Evolutionary conservation across 2,329 filamentous ascomycete species (phyloP), one percentile per base, ranked within the genome.

Genomic region (Aspergillus alliaceus): DNA sequence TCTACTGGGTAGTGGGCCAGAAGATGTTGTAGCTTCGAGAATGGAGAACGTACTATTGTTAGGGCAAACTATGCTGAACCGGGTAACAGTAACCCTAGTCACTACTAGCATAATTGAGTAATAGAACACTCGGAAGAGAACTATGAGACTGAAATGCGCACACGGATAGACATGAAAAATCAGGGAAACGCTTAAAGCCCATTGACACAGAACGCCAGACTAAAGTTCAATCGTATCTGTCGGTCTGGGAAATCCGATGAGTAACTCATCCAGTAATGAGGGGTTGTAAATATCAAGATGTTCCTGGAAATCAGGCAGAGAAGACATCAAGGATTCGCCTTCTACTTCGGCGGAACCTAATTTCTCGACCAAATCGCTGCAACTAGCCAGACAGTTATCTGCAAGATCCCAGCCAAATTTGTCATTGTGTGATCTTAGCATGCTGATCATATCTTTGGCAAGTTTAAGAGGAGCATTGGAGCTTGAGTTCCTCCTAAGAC

Each of bases 371-470:
- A 82, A 65, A 11, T 82, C 79, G 6, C 72, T 68, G 59, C 82
- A 78, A 48, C 82, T 78, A 0, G 75, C 72, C 1, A 84, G 66
- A 57, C 81, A 83, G 4, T 80, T 73, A 48, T 83, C 80, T 0
- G 74, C 81, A 1, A 84, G 66, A 57, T 84, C 81, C 82, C 82
- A 84, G 0, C 63, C 69, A 42, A 67, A 69, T 5, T 70, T 65
- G 18, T 77, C 69, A 2, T 74, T 75, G 44, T 82, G 78, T 0
- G 61, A 59, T 12, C 70, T 72, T 14, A 84, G 68, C 1, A 74
- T 66, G 2, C 61, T 59, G 3, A 82, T 66, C 11, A 83, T 69
- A 20, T 78, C 75, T 5, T 68, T 71, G 0, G 80, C 78, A 53
- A 81, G 73, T n/a, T 69, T 67, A 9, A 82, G 66, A 0, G 78